Evolutionary conservation across 1,284 basidiomycete genomes (phyloP), one percentile per base, ranked within the genome.

Genomic region (Tremellales sp.): DNA sequence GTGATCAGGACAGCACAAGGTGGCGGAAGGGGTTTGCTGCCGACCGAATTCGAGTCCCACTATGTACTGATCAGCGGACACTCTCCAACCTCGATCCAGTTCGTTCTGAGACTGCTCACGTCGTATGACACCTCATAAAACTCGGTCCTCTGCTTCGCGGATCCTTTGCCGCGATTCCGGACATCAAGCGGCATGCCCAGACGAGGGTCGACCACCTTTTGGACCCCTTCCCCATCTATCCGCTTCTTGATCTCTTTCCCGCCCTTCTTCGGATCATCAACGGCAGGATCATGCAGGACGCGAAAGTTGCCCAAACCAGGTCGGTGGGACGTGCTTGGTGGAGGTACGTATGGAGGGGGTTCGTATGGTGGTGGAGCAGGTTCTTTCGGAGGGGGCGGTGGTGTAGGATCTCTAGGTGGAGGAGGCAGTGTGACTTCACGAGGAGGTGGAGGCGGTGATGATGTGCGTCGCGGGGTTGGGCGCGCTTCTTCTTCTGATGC

Each of bases 11-110:
- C 81, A 3, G 83, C 80, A 13, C 65, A 59, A 0, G 78, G 74
- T 2, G 77, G 75, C 0, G 83, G 81, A 0, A 86, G 83, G 0
- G 89, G 89, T n/a, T 85, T 81, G 0, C 84, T 80, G 1, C 85
- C 86, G 2, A 78, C 78, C 1, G 89, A 89, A 64, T 88, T 77
- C 24, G 76, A 72, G 70, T 96, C 91, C 76, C 85, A 84, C 86
- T 91, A 25, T 8, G 19, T 0, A 40, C 52, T 43, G 53, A 48
- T 33, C 12, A 40, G 10, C 21, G 21, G 33, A 40, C 29, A 4
- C 29, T 40, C 15, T 31, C 17, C 41, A 13, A 12, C 29, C 7
- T 24, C 29, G 29, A 8, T 33, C 29, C 29, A 10, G 8, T 33
- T 33, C 29, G 29, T 33, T 33, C 29, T 10, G n/a, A n/a, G 29